These are phyloP conservation scores for Parathielavia appendiculata DNA, from an alignment of 495 filamentous ascomycete genomes.

Conservation along the genomic window DNA sequence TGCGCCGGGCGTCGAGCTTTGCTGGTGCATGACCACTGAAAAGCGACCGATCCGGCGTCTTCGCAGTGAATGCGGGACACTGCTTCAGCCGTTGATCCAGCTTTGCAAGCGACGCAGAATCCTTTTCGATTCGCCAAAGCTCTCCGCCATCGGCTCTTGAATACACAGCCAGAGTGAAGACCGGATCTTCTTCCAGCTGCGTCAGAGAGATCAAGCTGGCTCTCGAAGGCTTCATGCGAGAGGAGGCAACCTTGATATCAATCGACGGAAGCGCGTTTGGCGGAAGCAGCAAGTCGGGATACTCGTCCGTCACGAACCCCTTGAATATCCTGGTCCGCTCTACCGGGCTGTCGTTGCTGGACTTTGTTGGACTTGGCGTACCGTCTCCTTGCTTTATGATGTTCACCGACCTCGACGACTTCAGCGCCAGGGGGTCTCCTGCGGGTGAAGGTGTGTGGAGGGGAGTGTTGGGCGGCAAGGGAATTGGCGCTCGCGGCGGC, in stretches of 20 bases:
- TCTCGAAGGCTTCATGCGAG: constrained; percentile 80
- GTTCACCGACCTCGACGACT: constrained; percentile 38
- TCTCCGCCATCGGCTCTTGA: constrained; percentile 72
- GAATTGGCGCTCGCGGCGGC: constrained; percentile 60
- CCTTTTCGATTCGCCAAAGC: constrained; percentile 91
- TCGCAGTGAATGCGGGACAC: constrained; percentile 58
- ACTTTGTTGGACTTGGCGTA: constrained; percentile 32
- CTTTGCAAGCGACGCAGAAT: constrained; percentile 70
- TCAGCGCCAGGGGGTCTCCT: constrained; percentile 31
- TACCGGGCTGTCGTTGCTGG: constrained; percentile 28
- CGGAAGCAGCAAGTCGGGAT: constrained; percentile 76
- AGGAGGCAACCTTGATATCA: constrained; percentile 81
- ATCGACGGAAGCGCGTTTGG: constrained; percentile 87
- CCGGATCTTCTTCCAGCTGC: constrained; percentile 79
- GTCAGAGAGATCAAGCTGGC: constrained; percentile 70
- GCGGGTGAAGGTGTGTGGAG: constrained; percentile 51
- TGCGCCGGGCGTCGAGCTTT: constrained; percentile 82
- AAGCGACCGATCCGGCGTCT: constrained; percentile 74
- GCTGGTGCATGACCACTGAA: constrained; percentile 93
- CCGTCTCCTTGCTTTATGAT: constrained; percentile 35
- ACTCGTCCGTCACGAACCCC: constrained; percentile 74
- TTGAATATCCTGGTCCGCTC: constrained; percentile 43
- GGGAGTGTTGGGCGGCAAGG: constrained; percentile 58
- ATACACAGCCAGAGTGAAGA: constrained; percentile 84
- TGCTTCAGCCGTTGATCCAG: constrained; percentile 77